phyloP scores from a whole-genome alignment of 805 yeast genomes.

The Cyberlindnera maclurae region DNA sequence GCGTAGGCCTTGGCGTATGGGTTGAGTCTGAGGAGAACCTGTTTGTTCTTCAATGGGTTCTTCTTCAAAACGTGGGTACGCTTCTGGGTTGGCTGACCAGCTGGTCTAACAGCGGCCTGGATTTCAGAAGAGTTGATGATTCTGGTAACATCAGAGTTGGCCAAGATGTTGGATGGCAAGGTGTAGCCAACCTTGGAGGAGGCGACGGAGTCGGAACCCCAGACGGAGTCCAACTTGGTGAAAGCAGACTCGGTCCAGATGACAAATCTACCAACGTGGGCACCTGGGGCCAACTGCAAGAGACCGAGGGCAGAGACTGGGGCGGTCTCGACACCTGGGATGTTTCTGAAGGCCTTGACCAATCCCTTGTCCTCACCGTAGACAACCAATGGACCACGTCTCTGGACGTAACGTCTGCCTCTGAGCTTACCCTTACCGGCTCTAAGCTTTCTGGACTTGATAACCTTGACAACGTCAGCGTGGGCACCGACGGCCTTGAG shows the following conservation, averaged over 20 bases:
- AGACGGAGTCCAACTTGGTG: conserved; percentile 91
- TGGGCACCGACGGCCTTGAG: conserved; percentile 98
- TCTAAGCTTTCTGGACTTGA: conserved; percentile 97
- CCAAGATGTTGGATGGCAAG: conserved; percentile 88
- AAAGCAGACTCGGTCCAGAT: conserved; percentile 99
- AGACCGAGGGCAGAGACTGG: conserved; percentile 88
- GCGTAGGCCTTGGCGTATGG: conserved; percentile 98
- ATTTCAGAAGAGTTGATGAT: conserved; percentile 98
- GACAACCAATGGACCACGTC: conserved; percentile 99
- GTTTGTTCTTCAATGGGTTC: conserved; percentile 99
- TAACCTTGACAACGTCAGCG: conserved; percentile 95
- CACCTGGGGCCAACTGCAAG: conserved; percentile 99
- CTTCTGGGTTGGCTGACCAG: conserved; percentile 91
- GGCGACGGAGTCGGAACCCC: conserved; percentile 87
- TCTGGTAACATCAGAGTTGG: conserved; percentile 95
- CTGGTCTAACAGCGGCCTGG: conserved; percentile 94
- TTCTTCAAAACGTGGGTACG: conserved; percentile 94
- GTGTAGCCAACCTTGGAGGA: conserved; percentile 84
- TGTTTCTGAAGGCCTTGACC: conserved; percentile 98
- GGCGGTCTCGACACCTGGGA: conserved; percentile 99
- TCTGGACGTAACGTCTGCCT: conserved; percentile 99
- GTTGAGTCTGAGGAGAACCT: conserved; percentile 95
- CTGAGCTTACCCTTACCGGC: conserved; percentile 99
- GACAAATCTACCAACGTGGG: conserved; percentile 98
- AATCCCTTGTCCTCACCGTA: conserved; percentile 97